Evolutionary conservation across 163 green algal genomes (phyloP), one percentile per base, ranked within the genome.

Genomic region (Scenedesmus sp.): DNA sequence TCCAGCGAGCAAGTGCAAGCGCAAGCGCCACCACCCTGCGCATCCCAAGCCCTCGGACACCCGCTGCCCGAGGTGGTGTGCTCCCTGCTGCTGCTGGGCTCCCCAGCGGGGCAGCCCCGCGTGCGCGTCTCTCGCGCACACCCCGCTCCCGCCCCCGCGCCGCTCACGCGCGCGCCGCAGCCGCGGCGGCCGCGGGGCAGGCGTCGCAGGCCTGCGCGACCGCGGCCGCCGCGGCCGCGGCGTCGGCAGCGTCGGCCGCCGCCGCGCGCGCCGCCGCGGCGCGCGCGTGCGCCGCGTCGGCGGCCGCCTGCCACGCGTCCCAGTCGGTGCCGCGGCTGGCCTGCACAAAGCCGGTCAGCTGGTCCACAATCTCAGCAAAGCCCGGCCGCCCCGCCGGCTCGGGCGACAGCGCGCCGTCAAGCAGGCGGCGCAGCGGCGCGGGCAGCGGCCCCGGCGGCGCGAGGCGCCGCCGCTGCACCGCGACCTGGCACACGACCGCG

Each of bases 301-400:
- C 69, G 11, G 34, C 69, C 39, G 20, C 53, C 53, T 77, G 69
- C 69, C 69, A 69, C 24, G 39, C 5, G n/a, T 63, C 53, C 69
- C 69, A 77, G 31, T 66, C 69, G 5, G 67, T 53, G 2, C 53
- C 39, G 24, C 69, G 51, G 54, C 69, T 77, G 24, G 66, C 29
- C 69, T 77, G 69, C 53, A 66, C 69, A 77, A 77, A 77, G n/a
- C 31, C 18, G 7, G 69, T 77, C 39, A 77, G 54, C 53, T 24
- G 15, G 24, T 18, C 22, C 28, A 77, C 69, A 31, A 77, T 57
- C 33, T 54, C 31, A 33, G 34, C 18, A 34, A 77, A 77, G 2
- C 6, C 22, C 0, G 69, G 69, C 33, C 69, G 26, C 14, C 57
- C 10, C 17, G n/a, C 17, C 4, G 69, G 69, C 14, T 77, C 58